A percentile compares a stretch with the other conserved stretches of the same genome.
phyloP scores from a whole-genome alignment of 2,329 filamentous ascomycete species.

The Penicillium sp. region DNA sequence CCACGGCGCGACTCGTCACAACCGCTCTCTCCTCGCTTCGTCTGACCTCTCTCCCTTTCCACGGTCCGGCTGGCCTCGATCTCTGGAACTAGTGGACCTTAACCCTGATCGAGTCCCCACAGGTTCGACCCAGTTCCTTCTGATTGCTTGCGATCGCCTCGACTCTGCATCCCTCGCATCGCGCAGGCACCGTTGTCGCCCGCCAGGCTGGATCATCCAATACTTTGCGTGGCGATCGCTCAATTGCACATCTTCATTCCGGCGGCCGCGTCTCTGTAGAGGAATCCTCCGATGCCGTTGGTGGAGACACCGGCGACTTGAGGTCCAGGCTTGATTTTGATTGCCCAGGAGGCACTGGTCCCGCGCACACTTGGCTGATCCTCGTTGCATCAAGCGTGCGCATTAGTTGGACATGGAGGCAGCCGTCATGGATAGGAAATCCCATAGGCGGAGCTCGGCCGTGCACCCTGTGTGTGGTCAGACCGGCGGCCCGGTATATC shows the following conservation, averaged over 20 bases:
- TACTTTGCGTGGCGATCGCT: slow-evolving; percentile 16
- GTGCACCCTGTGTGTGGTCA: slow-evolving; percentile 24
- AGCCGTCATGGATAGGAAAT: slow-evolving; percentile 29
- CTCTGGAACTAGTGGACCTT: no score
- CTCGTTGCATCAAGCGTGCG: slow-evolving; percentile 29
- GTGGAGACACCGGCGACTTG: slow-evolving; percentile 9
- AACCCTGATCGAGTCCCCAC: slow-evolving; percentile 15
- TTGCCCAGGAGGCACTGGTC: slow-evolving; percentile 18
- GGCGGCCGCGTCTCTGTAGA: slow-evolving; percentile 6
- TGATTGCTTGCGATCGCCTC: slow-evolving; percentile 15
- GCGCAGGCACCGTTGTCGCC: slow-evolving; percentile 10
- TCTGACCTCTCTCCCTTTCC: slow-evolving; percentile 2
- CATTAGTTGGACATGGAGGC: slow-evolving; percentile 18
- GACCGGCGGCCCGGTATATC: slow-evolving; percentile 27
- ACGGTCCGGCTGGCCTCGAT: no score
- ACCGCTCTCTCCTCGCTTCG: slow-evolving; percentile 10
- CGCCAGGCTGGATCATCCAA: slow-evolving; percentile 11
- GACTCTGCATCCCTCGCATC: slow-evolving; percentile 24
- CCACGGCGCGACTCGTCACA: slow-evolving; percentile 1
- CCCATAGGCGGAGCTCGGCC: slow-evolving; percentile 26
- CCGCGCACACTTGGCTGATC: slow-evolving; percentile 23
- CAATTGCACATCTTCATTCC: slow-evolving; percentile 16
- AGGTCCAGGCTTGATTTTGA: slow-evolving; percentile 9
- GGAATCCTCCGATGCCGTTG: slow-evolving; percentile 21
- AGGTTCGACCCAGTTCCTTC: slow-evolving; percentile 7